phyloP scores from a whole-genome alignment of 2,329 filamentous ascomycete genomes.

The Nemania sp. region DNA sequence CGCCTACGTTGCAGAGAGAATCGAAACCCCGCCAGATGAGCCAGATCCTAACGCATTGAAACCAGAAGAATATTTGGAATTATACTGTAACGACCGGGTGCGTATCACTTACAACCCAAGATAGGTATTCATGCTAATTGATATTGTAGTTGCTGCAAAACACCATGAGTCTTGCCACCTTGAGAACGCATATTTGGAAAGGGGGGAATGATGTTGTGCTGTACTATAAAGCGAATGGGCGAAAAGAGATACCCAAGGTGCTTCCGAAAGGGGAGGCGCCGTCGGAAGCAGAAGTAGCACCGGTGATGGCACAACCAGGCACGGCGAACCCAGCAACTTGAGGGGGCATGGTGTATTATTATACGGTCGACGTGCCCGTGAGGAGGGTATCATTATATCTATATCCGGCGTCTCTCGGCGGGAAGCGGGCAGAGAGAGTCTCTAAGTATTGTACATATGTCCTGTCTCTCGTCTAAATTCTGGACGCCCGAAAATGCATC shows the following conservation, averaged over 20 bases:
- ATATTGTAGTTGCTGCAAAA: constrained; percentile 72
- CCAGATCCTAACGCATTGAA: constrained; percentile 71
- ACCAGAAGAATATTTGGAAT: constrained; percentile 92
- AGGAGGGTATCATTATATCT: constrained; percentile 49
- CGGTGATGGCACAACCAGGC: constrained; percentile 34
- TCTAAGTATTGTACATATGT: constrained; percentile 39
- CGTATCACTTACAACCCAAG: constrained; percentile 48
- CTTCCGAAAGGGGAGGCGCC: constrained; percentile 43
- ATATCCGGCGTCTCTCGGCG: constrained; percentile 39
- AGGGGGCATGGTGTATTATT: constrained; percentile 18
- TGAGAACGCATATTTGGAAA: constrained; percentile 93
- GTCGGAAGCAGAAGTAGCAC: constrained; percentile 33
- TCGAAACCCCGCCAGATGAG: constrained; percentile 76
- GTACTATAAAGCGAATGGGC: constrained; percentile 92
- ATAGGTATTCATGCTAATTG: constrained; percentile 38
- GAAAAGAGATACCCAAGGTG: constrained; percentile 68
- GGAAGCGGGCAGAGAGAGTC: constrained; percentile 10
- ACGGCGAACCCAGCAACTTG: constrained; percentile 38
- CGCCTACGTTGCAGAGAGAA: constrained; percentile 89
- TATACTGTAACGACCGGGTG: constrained; percentile 95
- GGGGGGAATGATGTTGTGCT: constrained; percentile 92
- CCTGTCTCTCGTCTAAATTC: constrained; percentile 17
- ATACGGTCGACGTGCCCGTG: constrained; percentile 18
- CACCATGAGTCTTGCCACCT: constrained; percentile 92
- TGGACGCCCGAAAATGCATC: constrained; percentile 33